These are phyloP conservation scores for Breynia disticha DNA, from an alignment of 441 rosid species.

Conservation along the genomic window DNA sequence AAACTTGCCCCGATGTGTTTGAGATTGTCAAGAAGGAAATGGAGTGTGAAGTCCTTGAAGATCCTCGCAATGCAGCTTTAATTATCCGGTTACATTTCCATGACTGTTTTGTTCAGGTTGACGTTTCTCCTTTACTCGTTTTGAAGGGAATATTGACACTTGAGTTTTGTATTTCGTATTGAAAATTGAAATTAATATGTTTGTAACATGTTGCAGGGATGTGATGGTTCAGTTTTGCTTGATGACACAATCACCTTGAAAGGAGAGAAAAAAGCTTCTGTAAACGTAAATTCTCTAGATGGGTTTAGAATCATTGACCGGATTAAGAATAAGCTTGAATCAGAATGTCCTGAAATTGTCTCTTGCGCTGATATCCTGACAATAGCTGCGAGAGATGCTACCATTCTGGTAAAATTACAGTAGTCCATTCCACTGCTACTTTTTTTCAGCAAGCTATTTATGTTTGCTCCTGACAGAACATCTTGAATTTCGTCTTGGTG, in stretches of 20 bases:
- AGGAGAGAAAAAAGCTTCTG: slow-evolving; percentile 71
- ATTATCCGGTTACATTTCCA: slow-evolving; percentile 73
- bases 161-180: too few species aligned
- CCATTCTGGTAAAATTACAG: slow-evolving; percentile 44
- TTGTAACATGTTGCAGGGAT: slow-evolving; percentile 42
- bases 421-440: neutral
- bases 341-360: slow-evolving; percentile 74
- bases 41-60: slow-evolving; percentile 64
- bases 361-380: slow-evolving; percentile 94
- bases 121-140: too few species aligned
- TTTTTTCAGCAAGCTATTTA: neutral
- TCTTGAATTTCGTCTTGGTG: neutral
- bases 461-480: neutral
- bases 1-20: slow-evolving; percentile 54
- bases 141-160: too few species aligned
- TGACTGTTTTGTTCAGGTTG: slow-evolving; percentile 90
- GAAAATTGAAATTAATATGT: too few species aligned
- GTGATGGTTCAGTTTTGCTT: slow-evolving; percentile 76
- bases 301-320: slow-evolving; percentile 64
- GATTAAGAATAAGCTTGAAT: slow-evolving; percentile 84
- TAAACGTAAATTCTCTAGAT: slow-evolving; percentile 40
- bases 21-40: slow-evolving; percentile 62
- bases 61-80: slow-evolving; percentile 79
- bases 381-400: slow-evolving; percentile 84
- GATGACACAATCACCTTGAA: slow-evolving; percentile 56